Conservation (phyloP, 805 yeast genomes). For the Jamesozyma spencerorum region DNA sequence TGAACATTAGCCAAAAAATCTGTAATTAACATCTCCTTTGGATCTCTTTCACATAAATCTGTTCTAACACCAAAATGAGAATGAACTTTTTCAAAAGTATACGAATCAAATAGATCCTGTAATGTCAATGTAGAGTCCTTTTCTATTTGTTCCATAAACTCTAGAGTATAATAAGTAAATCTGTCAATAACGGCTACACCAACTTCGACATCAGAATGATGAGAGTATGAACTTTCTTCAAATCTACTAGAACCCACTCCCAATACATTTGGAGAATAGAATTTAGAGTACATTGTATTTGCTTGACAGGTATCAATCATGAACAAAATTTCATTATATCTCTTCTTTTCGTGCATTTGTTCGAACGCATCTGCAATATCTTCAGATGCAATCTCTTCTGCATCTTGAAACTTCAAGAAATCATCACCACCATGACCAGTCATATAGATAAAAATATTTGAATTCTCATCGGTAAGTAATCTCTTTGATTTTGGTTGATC, state of each 20-base stretch:
- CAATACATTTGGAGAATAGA: conserved; percentile 84
- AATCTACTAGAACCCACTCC: conserved; percentile 86
- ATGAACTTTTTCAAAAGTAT: conserved; percentile 76
- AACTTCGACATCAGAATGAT: conserved; percentile 87
- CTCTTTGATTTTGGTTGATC: conserved; percentile 91
- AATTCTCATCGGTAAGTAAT: conserved; percentile 82
- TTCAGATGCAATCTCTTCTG: conserved; percentile 91
- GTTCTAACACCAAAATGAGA: conserved; percentile 90
- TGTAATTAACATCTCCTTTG: conserved; percentile 59
- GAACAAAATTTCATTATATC: conserved; percentile 91
- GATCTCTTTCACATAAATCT: conserved; percentile 61
- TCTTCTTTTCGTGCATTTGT: conserved; percentile 91
- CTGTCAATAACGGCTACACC: conserved; percentile 98
- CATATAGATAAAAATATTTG: conserved; percentile 87
- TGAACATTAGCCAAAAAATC: conserved; percentile 94
- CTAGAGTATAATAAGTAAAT: conserved; percentile 86
- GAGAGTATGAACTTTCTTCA: conserved; percentile 89
- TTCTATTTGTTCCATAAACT: conserved; percentile 73
- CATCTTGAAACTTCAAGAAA: conserved; percentile 94
- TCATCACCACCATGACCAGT: conserved; percentile 99
- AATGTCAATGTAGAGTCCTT: conserved; percentile 67
- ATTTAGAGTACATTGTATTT: conserved; percentile 88
- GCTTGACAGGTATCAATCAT: conserved; percentile 99
- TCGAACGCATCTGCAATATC: conserved; percentile 96
- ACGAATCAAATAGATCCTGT: conserved; percentile 75